Conservation (phyloP, 1,284 basidiomycete genomes). For the Moesziomyces sp. region DNA sequence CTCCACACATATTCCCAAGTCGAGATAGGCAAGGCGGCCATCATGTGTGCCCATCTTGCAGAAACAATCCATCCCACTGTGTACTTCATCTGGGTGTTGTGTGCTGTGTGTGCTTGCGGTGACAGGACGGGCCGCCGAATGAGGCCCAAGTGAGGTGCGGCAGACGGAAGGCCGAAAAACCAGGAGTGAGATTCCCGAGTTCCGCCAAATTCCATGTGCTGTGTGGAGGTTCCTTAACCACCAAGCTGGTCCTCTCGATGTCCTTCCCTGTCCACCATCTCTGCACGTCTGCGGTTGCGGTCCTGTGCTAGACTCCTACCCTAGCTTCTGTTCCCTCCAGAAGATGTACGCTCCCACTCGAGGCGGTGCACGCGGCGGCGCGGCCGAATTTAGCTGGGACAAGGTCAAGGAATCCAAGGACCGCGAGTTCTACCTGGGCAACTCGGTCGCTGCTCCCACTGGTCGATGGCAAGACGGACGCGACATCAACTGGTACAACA, state of each 20-base stretch:
- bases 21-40: background rate
- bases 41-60: background rate
- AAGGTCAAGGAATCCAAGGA: conserved; percentile 61
- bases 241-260: too few relatives aligned
- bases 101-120: too few relatives aligned
- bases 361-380: conserved; percentile 63
- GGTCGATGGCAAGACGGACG: conserved; percentile 65
- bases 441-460: conserved; percentile 63
- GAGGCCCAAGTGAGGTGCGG: too few relatives aligned
- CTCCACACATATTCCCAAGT: conserved; percentile 20
- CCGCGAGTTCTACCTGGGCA: conserved; percentile 65
- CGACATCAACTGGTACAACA: conserved; percentile 67
- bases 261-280: background rate
- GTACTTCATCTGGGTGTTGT: too few relatives aligned
- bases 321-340: too few relatives aligned
- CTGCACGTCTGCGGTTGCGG: too few relatives aligned
- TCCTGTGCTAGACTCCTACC: too few relatives aligned
- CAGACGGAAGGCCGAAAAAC: too few relatives aligned
- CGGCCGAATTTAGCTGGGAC: conserved; percentile 65
- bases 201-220: too few relatives aligned
- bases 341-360: conserved; percentile 33
- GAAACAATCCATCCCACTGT: background rate
- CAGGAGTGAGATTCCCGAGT: too few relatives aligned
- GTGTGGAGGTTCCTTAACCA: too few relatives aligned
- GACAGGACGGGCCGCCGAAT: background rate